Base-by-base conservation (phyloP, 208 protist species). In the Borovskyia barvae region DNA sequence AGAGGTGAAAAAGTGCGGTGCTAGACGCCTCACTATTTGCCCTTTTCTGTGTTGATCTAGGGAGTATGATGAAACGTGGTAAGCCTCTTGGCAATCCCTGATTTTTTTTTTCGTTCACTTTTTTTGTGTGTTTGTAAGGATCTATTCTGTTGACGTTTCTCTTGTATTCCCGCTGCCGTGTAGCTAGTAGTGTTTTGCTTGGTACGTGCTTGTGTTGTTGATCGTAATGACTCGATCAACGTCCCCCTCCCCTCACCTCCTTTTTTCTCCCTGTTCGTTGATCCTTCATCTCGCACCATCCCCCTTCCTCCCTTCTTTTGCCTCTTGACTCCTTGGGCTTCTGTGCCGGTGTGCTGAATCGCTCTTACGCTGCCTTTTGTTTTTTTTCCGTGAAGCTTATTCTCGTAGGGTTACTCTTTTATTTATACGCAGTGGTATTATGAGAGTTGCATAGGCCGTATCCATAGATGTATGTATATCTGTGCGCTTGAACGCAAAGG, bases 301-400 rank as follows among this genome's bases (percentile, higher is more conserved):
- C 1, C 25, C 22, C 25, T 30, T 5, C 46, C 46, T n/a, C n/a
- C n/a, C n/a, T 51, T 33, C 20, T n/a, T 30, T 14, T 14, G 33
- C 14, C 33, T 39, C 14, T 14, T 39, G 9, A 15, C 8, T 14
- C 33, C 33, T 8, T 39, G 33, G 9, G 14, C 33, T 14, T 39
- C 33, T 39, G 33, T n/a, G n/a, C n/a, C n/a, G n/a, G n/a, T n/a
- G n/a, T n/a, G n/a, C n/a, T n/a, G n/a, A n/a, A n/a, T n/a, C n/a
- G n/a, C n/a, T n/a, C n/a, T 15, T 5, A 12, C 22, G 43, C 20
- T 19, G 15, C 43, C 9, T 46, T 68, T 58, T 58, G 24, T 68
- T 28, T 59, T n/a, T 33, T 32, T 35, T 43, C 49, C 20, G 22
- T 26, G 41, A 11, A 46, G n/a, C 8, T 14, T 39, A 39, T 39